phyloP scores from a whole-genome alignment of 2,329 filamentous ascomycete genomes.

The Aspergillus sp. region DNA sequence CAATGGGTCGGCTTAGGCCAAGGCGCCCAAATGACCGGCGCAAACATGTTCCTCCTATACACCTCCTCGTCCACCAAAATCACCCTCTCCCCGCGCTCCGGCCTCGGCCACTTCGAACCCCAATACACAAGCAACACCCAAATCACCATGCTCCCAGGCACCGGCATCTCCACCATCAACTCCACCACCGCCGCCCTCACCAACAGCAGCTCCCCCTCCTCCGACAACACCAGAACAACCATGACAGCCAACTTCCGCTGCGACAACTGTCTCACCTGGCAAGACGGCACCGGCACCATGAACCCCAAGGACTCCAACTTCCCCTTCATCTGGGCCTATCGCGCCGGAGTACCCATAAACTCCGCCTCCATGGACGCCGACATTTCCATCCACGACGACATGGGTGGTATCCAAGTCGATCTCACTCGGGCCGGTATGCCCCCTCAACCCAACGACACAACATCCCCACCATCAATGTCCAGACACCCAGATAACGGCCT shows the following conservation, averaged over 20 bases:
- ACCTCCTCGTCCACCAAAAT: constrained; percentile 57
- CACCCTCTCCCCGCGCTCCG: constrained; percentile 61
- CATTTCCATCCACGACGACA: constrained; percentile 28
- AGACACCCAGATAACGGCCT: constrained; percentile 58
- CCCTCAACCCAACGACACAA: background rate
- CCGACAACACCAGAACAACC: constrained; percentile 19
- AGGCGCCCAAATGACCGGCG: constrained; percentile 56
- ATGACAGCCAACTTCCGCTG: constrained; percentile 63
- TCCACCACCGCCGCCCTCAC: background rate
- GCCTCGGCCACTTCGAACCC: constrained; percentile 53
- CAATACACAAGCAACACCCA: constrained; percentile 46
- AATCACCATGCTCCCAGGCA: constrained; percentile 60
- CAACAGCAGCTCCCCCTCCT: constrained; percentile 54
- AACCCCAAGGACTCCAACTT: constrained; percentile 22
- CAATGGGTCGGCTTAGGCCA: constrained; percentile 62
- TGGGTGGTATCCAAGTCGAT: constrained; percentile 24
- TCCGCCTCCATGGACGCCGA: constrained; percentile 20
- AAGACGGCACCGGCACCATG: constrained; percentile 14
- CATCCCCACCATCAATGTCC: constrained; percentile 51
- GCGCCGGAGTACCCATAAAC: constrained; percentile 24
- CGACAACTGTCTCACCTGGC: constrained; percentile 32
- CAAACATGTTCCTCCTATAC: constrained; percentile 67
- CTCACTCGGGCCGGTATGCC: constrained; percentile 20
- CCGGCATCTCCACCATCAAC: constrained; percentile 52
- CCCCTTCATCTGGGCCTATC: constrained; percentile 34